Percentiles rank a stretch among this genome's conserved stretches.
These are phyloP conservation scores for Delitschia confertaspora DNA, from an alignment of 495 filamentous ascomycete genomes.

Conservation along the genomic window DNA sequence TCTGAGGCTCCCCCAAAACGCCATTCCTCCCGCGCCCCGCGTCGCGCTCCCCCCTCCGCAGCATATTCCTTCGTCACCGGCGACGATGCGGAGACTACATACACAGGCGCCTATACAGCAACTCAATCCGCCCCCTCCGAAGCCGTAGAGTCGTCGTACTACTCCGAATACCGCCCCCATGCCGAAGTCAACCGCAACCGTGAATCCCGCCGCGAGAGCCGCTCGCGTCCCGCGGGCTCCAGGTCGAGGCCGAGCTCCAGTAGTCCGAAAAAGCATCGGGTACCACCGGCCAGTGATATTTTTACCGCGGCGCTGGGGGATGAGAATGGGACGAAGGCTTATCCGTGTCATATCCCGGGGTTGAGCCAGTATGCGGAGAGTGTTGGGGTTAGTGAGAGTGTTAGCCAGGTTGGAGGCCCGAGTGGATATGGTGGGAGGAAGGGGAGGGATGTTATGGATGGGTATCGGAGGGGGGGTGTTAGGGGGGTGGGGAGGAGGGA, in stretches of 20 bases:
- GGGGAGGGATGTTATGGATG: conserved; percentile 31
- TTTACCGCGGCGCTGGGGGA: conserved; percentile 41
- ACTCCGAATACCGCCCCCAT: conserved; percentile 29
- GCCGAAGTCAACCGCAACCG: conserved; percentile 8
- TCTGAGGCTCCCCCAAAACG: background rate
- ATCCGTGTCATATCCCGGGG: conserved; percentile 71
- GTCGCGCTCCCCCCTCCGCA: conserved; percentile 26
- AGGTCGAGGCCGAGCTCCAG: background rate
- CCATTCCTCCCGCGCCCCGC: conserved; percentile 6
- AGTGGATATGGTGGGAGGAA: conserved; percentile 16
- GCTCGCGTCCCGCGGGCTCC: too few relatives aligned
- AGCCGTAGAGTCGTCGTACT: conserved; percentile 27
- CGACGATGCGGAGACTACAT: conserved; percentile 28
- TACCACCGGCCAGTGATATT: conserved; percentile 42
- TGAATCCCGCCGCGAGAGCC: conserved; percentile 6
- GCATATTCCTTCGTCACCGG: conserved; percentile 34
- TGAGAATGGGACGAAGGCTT: conserved; percentile 67
- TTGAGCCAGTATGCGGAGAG: conserved; percentile 47
- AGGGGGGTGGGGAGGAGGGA: conserved; percentile 36
- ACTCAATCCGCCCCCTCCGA: conserved; percentile 22
- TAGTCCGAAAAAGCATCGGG: conserved; percentile 6
- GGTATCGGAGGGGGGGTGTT: conserved; percentile 42
- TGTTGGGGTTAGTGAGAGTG: conserved; percentile 36
- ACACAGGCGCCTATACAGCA: conserved; percentile 19
- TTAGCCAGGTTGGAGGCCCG: conserved; percentile 26